Percentiles rank a stretch among this genome's conserved stretches.
Conservation (phyloP, 225 moss, liverwort and hornwort species). For the Thuidium tamariscinum region DNA sequence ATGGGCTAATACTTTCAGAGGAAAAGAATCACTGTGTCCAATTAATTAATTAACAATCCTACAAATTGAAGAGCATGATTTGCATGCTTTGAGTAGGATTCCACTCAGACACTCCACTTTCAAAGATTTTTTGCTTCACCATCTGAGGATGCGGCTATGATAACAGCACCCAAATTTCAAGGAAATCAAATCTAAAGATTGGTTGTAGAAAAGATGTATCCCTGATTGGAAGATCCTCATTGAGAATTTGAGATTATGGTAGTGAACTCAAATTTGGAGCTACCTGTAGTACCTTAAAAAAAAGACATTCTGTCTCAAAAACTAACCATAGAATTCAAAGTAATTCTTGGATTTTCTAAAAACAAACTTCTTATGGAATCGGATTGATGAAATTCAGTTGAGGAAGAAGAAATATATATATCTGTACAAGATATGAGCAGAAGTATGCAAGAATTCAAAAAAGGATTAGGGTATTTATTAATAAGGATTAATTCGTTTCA, state of each 20-base stretch:
- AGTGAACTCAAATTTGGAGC: not conserved
- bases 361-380: not conserved
- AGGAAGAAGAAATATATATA: too few relatives aligned
- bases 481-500: too few relatives aligned
- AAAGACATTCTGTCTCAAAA: too few relatives aligned
- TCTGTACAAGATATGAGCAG: not conserved
- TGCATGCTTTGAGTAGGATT: not conserved
- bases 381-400: not conserved
- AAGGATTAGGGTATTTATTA: not conserved
- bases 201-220: not conserved
- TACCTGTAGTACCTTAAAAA: not conserved
- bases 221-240: not conserved
- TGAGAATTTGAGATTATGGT: too few relatives aligned
- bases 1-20: not conserved
- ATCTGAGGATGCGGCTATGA: too few relatives aligned
- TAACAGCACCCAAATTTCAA: not conserved
- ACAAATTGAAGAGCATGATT: too few relatives aligned
- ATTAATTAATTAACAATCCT: too few relatives aligned
- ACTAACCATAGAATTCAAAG: not conserved
- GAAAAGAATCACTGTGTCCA: not conserved
- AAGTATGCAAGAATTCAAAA: too few relatives aligned
- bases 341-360: too few relatives aligned
- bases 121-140: not conserved
- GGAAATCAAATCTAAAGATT: not conserved
- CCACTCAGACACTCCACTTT: not conserved